Conservation (phyloP, 2,329 filamentous ascomycete species). For the Berkeleyomyces basicola region DNA sequence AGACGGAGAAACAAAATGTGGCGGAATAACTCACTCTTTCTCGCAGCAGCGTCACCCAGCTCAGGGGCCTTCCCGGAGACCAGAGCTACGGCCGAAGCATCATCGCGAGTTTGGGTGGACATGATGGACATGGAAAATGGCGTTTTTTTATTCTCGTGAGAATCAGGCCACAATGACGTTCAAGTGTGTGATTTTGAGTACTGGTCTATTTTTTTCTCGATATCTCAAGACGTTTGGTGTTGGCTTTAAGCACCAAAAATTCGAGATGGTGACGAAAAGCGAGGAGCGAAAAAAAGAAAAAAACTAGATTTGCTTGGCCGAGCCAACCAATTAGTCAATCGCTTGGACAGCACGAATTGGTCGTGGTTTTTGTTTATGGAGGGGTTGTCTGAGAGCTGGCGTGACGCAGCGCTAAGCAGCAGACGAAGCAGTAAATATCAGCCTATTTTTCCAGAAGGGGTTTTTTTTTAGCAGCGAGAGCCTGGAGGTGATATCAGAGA, state of each 20-base stretch:
- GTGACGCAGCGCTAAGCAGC: background rate
- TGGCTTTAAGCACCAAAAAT: background rate
- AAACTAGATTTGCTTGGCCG: background rate
- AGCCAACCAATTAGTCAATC: background rate
- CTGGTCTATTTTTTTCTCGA: background rate
- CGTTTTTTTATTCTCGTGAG: background rate
- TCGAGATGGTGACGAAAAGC: no score
- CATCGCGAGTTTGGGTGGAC: conserved; percentile 2
- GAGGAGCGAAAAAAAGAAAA: background rate
- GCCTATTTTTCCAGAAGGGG: background rate
- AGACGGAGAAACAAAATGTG: background rate
- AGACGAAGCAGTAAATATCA: background rate
- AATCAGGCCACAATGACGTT: background rate
- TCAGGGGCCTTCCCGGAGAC: background rate
- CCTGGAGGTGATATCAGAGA: no score
- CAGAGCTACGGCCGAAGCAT: background rate
- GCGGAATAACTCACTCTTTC: conserved; percentile 3
- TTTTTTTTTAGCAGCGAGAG: background rate
- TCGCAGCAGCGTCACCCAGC: background rate
- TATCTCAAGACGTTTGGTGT: background rate
- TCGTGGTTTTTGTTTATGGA: background rate
- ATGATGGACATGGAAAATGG: background rate
- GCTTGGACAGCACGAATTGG: background rate
- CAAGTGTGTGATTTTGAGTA: background rate
- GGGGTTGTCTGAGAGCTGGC: conserved; percentile 1